Evolutionary conservation across 2,329 filamentous ascomycete genomes (phyloP).

Genomic region (Sporothrix globosa): DNA sequence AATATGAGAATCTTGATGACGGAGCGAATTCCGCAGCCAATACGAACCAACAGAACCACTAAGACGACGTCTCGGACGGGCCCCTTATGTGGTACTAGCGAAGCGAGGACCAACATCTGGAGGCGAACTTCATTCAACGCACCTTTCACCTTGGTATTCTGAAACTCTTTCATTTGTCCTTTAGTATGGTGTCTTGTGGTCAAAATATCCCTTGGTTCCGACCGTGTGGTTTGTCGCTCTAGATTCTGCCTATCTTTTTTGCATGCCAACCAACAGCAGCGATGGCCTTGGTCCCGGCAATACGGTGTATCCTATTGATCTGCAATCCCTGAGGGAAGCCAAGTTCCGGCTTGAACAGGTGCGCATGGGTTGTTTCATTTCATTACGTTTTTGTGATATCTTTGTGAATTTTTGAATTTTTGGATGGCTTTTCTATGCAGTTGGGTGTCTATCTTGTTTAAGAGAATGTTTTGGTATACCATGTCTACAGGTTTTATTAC

Average conservation of each 20-base stretch:
- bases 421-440: neutral
- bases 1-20: neutral
- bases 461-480: neutral
- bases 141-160: no score
- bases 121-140: neutral
- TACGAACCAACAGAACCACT: neutral
- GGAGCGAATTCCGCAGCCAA: slow-evolving; percentile 15
- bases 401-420: neutral
- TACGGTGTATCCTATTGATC: neutral
- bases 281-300: neutral
- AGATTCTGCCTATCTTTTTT: neutral
- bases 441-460: neutral
- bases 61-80: neutral
- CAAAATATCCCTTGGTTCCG: neutral
- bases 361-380: neutral
- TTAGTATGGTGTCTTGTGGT: neutral
- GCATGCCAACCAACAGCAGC: neutral
- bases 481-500: neutral
- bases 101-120: neutral
- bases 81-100: neutral
- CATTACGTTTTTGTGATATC: slow-evolving; percentile 8
- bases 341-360: neutral
- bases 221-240: neutral
- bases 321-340: no score
- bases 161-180: neutral